Base-by-base conservation (phyloP, 2,329 filamentous ascomycete species). In the Fusarium verrucosum region DNA sequence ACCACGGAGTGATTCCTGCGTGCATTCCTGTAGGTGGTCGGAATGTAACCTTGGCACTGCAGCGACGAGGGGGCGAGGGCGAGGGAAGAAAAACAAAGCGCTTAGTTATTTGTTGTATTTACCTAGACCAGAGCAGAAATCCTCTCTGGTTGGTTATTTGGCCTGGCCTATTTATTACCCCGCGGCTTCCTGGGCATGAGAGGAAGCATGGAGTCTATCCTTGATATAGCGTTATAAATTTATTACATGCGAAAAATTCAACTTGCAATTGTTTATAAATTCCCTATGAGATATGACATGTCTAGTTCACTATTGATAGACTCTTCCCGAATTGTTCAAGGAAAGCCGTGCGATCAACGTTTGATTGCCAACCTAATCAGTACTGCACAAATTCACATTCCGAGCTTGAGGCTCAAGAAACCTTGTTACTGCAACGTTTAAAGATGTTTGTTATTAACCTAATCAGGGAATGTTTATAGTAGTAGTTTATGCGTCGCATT, bases 161-260 rank as follows among this genome's bases (percentile, higher is more conserved):
- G 30, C 40, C 41, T 35, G 45, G 30, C 40, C 41, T 64, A 25
- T 52, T 58, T 38, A 17, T 41, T 30, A 45, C 37, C 35, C n/a
- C 37, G 28, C 35, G 23, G 42, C 42, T 32, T 55, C 37, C 37
- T 35, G 17, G 45, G 36, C 40, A 46, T 19, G 28, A 58, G 36
- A 58, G 35, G 36, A 40, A 40, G 33, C 36, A 22, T 23, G 45
- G 44, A 70, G 59, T 70, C 50, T 62, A 59, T 52, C 51, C 45
- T 60, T 62, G 63, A 64, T 53, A 64, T 45, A 61, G 40, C 50
- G 67, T 69, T 63, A 44, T 33, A 52, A 69, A 54, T 46, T 19
- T n/a, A 68, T 33, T 43, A 58, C 30, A 51, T 45, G 46, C 41
- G 50, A 50, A 50, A 52, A 44, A 23, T 46, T 45, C 33, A 40